phyloP scores from a whole-genome alignment of 1,139 yeast species.

The Geotrichum bryndzae region DNA sequence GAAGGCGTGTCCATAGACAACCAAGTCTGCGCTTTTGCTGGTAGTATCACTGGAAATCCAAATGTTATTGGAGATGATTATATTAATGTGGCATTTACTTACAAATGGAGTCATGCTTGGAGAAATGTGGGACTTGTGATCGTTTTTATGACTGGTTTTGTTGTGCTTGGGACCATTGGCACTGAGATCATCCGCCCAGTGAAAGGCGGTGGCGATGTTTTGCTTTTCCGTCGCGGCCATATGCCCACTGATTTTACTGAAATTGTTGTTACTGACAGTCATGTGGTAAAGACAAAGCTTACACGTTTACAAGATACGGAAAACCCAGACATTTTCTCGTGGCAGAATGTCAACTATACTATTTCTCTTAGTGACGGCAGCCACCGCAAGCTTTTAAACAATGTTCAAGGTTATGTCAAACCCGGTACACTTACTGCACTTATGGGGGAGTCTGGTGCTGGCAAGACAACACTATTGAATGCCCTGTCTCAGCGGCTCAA shows the following conservation, averaged over 20 bases:
- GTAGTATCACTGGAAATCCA: constrained; percentile 38
- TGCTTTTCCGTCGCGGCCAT: constrained; percentile 41
- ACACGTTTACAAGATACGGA: constrained; percentile 25
- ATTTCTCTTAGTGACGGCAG: constrained; percentile 45
- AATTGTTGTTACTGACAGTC: constrained; percentile 40
- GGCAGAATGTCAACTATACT: constrained; percentile 43
- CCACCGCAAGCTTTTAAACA: constrained; percentile 43
- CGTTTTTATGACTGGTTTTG: constrained; percentile 35
- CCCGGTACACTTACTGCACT: constrained; percentile 57
- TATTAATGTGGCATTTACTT: constrained; percentile 34
- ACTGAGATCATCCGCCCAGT: constrained; percentile 37
- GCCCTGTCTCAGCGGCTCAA: constrained; percentile 52
- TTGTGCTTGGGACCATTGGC: constrained; percentile 32
- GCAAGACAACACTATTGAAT: constrained; percentile 56
- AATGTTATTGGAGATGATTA: constrained; percentile 42
- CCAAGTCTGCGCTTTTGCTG: constrained; percentile 41
- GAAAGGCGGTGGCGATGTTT: constrained; percentile 38
- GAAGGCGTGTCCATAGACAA: constrained; percentile 33
- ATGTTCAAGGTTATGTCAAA: constrained; percentile 55
- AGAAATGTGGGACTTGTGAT: constrained; percentile 37
- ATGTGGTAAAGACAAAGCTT: constrained; percentile 36
- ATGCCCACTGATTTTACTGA: constrained; percentile 42
- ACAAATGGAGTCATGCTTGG: constrained; percentile 36
- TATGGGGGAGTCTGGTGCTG: constrained; percentile 66
- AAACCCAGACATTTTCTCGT: constrained; percentile 40